A percentile compares a stretch with the other conserved stretches of the same genome.
Conservation (phyloP, 495 filamentous ascomycete genomes). For the Jackrogersella minutella region DNA sequence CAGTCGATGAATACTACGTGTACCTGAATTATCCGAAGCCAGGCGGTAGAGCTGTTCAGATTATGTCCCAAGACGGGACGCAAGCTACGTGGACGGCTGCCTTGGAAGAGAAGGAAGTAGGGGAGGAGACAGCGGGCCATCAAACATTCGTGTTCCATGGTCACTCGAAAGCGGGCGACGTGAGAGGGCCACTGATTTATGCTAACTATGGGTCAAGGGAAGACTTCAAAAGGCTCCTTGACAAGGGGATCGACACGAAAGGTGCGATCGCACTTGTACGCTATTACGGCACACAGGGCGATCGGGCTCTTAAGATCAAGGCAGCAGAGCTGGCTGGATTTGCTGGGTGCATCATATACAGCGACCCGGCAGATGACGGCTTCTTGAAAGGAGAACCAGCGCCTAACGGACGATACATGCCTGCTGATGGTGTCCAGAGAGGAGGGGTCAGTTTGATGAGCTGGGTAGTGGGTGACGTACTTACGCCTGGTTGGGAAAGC, state of each 20-base stretch:
- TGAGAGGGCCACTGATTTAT: constrained; percentile 91
- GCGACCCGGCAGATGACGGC: constrained; percentile 83
- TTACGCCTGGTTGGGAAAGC: constrained; percentile 87
- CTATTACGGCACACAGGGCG: constrained; percentile 76
- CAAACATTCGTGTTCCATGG: constrained; percentile 85
- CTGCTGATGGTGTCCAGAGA: constrained; percentile 80
- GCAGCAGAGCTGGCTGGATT: constrained; percentile 86
- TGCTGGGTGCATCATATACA: constrained; percentile 89
- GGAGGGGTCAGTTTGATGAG: constrained; percentile 84
- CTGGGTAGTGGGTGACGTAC: constrained; percentile 85
- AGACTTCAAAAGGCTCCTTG: constrained; percentile 77
- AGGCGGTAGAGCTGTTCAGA: constrained; percentile 80
- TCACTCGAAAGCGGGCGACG: constrained; percentile 85
- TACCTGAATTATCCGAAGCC: constrained; percentile 90
- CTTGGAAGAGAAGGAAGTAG: constrained; percentile 76
- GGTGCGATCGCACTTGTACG: constrained; percentile 87
- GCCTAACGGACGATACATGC: constrained; percentile 79
- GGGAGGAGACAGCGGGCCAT: constrained; percentile 59
- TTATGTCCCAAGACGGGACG: constrained; percentile 70
- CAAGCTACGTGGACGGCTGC: constrained; percentile 79
- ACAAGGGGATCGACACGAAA: constrained; percentile 73
- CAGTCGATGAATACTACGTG: constrained; percentile 79
- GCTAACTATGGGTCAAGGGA: constrained; percentile 88
- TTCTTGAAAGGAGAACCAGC: constrained; percentile 72
- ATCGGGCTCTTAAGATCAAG: constrained; percentile 84